A percentile compares a stretch with the other conserved stretches of the same genome.
Conservation (phyloP, 164 flowering plant genomes). For the Tetracentron sinense region DNA sequence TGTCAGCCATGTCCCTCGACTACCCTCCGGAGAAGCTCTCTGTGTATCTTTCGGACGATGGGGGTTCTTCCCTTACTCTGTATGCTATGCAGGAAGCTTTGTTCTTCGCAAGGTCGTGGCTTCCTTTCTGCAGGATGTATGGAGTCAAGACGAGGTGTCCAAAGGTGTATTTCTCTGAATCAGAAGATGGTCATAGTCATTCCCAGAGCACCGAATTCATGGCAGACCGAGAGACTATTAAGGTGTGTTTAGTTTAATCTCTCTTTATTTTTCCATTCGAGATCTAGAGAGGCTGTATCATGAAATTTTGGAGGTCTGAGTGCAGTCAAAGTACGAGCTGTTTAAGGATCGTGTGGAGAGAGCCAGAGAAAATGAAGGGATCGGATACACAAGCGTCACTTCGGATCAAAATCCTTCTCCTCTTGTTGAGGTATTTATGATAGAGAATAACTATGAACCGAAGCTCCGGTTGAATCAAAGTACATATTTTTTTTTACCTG, state of each 20-base stretch:
- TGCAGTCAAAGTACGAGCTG: slow-evolving; percentile 31
- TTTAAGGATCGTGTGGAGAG: slow-evolving; percentile 22
- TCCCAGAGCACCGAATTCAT: slow-evolving; percentile 2
- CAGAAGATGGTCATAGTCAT: neutral
- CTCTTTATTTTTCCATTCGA: neutral
- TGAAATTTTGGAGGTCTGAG: neutral
- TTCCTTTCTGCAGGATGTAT: slow-evolving; percentile 54
- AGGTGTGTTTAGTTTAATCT: slow-evolving; percentile 2
- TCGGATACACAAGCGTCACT: neutral
- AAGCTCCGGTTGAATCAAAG: too few relatives aligned
- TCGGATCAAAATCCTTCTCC: slow-evolving; percentile 18
- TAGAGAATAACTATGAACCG: too few relatives aligned
- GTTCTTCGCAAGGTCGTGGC: slow-evolving; percentile 46
- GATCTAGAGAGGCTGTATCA: too few relatives aligned
- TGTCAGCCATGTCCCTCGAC: slow-evolving; percentile 66
- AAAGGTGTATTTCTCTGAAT: slow-evolving; percentile 36
- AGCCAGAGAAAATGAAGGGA: slow-evolving; percentile 5
- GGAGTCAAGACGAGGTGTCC: slow-evolving; percentile 44
- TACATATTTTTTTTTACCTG: neutral
- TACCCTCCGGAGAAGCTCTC: slow-evolving; percentile 57
- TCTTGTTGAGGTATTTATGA: slow-evolving; percentile 21
- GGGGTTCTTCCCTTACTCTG: slow-evolving; percentile 42
- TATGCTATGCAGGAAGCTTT: slow-evolving; percentile 37
- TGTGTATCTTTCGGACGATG: slow-evolving; percentile 76
- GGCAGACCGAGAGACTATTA: slow-evolving; percentile 15